Evolutionary conservation across 2,329 filamentous ascomycete genomes (phyloP).

Genomic region (Venturiaceae sp.): DNA sequence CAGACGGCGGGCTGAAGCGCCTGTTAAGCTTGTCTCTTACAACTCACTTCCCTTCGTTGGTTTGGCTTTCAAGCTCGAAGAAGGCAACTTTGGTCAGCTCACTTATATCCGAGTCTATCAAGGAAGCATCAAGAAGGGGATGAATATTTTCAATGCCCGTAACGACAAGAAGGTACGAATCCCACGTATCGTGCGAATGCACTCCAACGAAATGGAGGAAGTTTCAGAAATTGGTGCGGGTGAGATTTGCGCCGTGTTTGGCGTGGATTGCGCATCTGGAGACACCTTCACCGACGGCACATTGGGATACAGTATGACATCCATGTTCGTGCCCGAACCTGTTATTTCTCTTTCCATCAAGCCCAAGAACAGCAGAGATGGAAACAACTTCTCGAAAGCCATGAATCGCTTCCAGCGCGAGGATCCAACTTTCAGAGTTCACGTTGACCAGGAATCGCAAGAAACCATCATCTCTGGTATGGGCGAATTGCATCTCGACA

Average conservation of each 20-base stretch:
- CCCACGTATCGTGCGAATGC: constrained; percentile 96
- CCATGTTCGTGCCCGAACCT: constrained; percentile 95
- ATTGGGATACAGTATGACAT: constrained; percentile 90
- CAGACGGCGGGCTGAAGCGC: constrained; percentile 64
- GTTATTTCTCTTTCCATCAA: constrained; percentile 98
- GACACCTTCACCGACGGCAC: constrained; percentile 96
- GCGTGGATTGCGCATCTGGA: constrained; percentile 93
- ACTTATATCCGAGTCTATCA: constrained; percentile 99
- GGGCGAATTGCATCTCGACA: constrained; percentile 94
- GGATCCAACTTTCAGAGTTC: constrained; percentile 93
- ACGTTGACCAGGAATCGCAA: constrained; percentile 83
- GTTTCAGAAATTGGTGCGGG: constrained; percentile 85
- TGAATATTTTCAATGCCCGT: constrained; percentile 86
- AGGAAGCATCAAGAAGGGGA: constrained; percentile 77
- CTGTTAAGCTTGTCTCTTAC: constrained; percentile 84
- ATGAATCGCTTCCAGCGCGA: constrained; percentile 98
- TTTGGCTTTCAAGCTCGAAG: constrained; percentile 96
- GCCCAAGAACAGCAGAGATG: constrained; percentile 86
- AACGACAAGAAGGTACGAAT: constrained; percentile 95
- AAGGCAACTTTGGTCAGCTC: constrained; percentile 95
- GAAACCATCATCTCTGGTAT: constrained; percentile 98
- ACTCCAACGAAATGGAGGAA: constrained; percentile 99
- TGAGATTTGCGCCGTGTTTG: constrained; percentile 97
- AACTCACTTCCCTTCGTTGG: constrained; percentile 91
- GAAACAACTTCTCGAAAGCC: constrained; percentile 92